phyloP scores from a whole-genome alignment of 2,329 filamentous ascomycete species.

The Dactylonectria estremocensis region DNA sequence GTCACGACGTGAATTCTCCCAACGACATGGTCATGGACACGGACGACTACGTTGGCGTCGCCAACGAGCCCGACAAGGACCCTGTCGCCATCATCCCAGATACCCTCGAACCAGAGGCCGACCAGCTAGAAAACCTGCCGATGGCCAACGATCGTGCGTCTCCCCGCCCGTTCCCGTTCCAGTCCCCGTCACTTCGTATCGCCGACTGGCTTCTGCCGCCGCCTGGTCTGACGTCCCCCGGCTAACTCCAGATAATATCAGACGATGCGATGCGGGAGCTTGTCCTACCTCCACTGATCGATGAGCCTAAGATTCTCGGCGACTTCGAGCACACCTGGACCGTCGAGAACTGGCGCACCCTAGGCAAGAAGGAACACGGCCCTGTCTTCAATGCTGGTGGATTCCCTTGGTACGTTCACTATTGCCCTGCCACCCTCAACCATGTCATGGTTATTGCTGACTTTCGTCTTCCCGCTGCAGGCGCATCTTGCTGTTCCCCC shows the following conservation, averaged over 20 bases:
- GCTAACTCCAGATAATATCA: slow-evolving; percentile 55
- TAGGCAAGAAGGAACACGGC: slow-evolving; percentile 87
- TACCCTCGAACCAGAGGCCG: slow-evolving; percentile 63
- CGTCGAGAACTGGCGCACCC: slow-evolving; percentile 84
- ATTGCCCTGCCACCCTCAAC: slow-evolving; percentile 11
- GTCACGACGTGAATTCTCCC: slow-evolving; percentile 69
- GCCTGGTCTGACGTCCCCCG: slow-evolving; percentile 14
- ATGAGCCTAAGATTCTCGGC: slow-evolving; percentile 85
- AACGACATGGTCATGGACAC: slow-evolving; percentile 71
- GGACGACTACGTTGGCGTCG: slow-evolving; percentile 68
- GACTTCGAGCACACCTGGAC: slow-evolving; percentile 89
- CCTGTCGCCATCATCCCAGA: slow-evolving; percentile 70
- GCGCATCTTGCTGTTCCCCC: slow-evolving; percentile 96
- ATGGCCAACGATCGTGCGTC: slow-evolving; percentile 69
- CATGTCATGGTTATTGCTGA: slow-evolving; percentile 28
- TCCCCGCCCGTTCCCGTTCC: slow-evolving; percentile 20
- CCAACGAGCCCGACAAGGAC: slow-evolving; percentile 65
- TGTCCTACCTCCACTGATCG: slow-evolving; percentile 78
- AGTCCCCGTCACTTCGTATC: slow-evolving; percentile 14
- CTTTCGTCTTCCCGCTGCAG: slow-evolving; percentile 59
- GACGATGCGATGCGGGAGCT: slow-evolving; percentile 89
- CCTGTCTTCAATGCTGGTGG: slow-evolving; percentile 90
- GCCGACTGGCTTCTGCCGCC: slow-evolving; percentile 7
- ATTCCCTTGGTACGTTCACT: slow-evolving; percentile 80
- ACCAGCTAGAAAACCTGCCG: slow-evolving; percentile 64